These are phyloP conservation scores for Helminthosporium solani DNA, from an alignment of 2,329 filamentous ascomycete species.

Conservation along the genomic window DNA sequence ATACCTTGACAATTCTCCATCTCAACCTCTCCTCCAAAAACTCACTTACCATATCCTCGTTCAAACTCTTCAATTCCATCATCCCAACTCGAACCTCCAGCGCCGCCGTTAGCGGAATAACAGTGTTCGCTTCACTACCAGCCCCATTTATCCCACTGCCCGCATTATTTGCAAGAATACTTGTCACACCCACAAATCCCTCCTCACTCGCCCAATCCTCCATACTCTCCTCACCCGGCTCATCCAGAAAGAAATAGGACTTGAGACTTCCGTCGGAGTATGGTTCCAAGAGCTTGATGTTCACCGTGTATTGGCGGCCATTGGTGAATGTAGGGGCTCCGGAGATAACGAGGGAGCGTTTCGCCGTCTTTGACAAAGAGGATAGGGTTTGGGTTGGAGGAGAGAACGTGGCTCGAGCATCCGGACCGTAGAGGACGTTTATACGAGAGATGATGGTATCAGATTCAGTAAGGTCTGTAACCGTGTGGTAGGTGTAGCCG, in stretches of 20 bases:
- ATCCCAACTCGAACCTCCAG: slow-evolving; percentile 38
- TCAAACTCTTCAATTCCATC: slow-evolving; percentile 35
- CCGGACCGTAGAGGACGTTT: slow-evolving; percentile 61
- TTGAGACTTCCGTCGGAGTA: slow-evolving; percentile 62
- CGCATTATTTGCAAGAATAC: slow-evolving; percentile 40
- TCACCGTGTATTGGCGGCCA: slow-evolving; percentile 63
- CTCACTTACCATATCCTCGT: slow-evolving; percentile 18
- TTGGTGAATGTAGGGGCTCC: slow-evolving; percentile 3
- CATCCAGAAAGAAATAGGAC: slow-evolving; percentile 68
- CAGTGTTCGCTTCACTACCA: slow-evolving; percentile 32
- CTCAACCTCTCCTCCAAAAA: slow-evolving; percentile 25
- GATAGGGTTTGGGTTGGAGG: background rate
- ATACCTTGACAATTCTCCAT: slow-evolving; percentile 28
- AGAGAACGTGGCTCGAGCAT: slow-evolving; percentile 7
- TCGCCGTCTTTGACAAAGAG: too few species aligned
- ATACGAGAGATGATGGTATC: slow-evolving; percentile 53
- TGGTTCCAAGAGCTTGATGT: slow-evolving; percentile 62
- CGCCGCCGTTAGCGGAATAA: slow-evolving; percentile 48
- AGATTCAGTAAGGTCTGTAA: slow-evolving; percentile 36
- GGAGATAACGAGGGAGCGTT: slow-evolving; percentile 32
- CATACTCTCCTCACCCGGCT: slow-evolving; percentile 36
- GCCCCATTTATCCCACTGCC: slow-evolving; percentile 5
- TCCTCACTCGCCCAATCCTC: slow-evolving; percentile 53
- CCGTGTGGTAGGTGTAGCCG: slow-evolving; percentile 75
- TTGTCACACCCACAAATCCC: slow-evolving; percentile 64